phyloP scores from a whole-genome alignment of 1,284 basidiomycete genomes.

The Ceratobasidium sp. region DNA sequence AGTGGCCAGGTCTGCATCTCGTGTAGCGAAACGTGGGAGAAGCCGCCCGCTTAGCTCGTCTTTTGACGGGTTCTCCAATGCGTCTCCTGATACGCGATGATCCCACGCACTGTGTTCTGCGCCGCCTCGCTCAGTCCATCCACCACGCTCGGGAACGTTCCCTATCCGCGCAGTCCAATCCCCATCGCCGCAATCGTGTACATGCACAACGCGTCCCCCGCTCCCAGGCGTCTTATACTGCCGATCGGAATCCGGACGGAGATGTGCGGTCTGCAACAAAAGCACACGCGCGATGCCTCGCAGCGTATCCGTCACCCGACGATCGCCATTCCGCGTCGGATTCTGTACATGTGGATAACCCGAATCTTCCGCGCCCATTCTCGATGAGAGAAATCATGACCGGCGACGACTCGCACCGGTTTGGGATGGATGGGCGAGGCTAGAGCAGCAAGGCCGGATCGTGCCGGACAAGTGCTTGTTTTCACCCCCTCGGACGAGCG shows the following conservation, averaged over 20 bases:
- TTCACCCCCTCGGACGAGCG: constrained; percentile 82
- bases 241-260: constrained; percentile 80
- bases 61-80: no score
- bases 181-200: constrained; percentile 91
- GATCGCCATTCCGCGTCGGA: no score
- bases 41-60: no score
- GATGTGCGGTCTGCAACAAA: constrained; percentile 80
- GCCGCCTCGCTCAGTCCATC: constrained; percentile 81
- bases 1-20: no score
- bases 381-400: no score
- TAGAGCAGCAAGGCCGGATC: constrained; percentile 74
- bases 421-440: constrained; percentile 46
- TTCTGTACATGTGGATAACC: no score
- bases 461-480: constrained; percentile 76
- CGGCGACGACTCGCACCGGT: no score
- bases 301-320: no score
- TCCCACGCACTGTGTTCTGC: constrained; percentile 70
- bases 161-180: constrained; percentile 80
- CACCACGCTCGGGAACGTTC: constrained; percentile 67
- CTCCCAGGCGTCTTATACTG: constrained; percentile 78
- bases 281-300: constrained; percentile 77
- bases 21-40: no score
- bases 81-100: constrained; percentile 65
- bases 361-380: no score
- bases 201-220: constrained; percentile 89